Evolutionary conservation across 345 rosid genomes (phyloP), one percentile per base, ranked within the genome.

Genomic region (Clausena lansium): DNA sequence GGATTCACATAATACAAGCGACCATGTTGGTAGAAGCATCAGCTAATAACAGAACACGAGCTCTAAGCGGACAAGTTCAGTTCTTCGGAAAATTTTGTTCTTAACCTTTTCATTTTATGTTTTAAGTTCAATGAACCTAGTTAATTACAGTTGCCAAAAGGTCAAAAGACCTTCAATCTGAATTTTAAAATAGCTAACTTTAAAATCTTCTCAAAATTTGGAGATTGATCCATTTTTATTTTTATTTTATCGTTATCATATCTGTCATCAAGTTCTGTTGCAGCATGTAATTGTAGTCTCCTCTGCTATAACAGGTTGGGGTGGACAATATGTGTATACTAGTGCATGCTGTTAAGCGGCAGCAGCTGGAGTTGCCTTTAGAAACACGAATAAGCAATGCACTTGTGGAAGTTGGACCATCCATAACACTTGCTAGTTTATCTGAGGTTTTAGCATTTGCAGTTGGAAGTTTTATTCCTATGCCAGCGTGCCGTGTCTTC

Each of bases 241-340:
- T 11, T 45, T 9, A 11, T 50, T 76, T 47, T 58, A 25, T 20
- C 50, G 22, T 68, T 55, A 35, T 67, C 19, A 32, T 36, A 15
- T 68, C 27, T n/a, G 19, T 25, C 50, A 45, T 62, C 39, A 4
- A 25, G 22, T 68, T 55, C 70, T 76, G 69, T 24, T 66, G 57
- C 74, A 67, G 76, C 70, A 67, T 50, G 63, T 63, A 19, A 74
- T 72, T 78, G 45, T 35, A 33, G 71, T 47, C 79, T 81, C 33
- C 59, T 78, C 7, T 79, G 17, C 38, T 57, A 20, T 41, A 45
- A 74, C 57, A 58, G 99, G 99, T 95, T 45, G 99, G 99, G 76
- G 99, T 95, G 83, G 99, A 95, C 78, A 95, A 95, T 80, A 95
- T 95, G 99, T 95, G 97, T 83, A 94, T 95, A 84, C 83, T 95